Evolutionary conservation across 2,329 filamentous ascomycete genomes (phyloP), one percentile per base, ranked within the genome.

Genomic region (Fusarium liriodendri): DNA sequence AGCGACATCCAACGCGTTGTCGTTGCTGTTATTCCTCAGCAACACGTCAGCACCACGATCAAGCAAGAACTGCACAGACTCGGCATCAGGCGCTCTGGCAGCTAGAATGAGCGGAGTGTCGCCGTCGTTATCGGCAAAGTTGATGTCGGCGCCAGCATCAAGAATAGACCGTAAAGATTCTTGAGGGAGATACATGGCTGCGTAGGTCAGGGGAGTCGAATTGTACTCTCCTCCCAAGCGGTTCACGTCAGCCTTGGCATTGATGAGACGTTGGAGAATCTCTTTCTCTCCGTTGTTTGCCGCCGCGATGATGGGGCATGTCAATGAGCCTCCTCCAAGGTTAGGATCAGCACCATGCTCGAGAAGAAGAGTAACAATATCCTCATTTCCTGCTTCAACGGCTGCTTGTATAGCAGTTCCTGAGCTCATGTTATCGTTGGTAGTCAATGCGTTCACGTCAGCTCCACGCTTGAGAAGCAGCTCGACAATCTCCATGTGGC

Each of bases 371-470:
- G 76, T 69, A 14, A 84, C 84, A 11, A 85, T 82, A 4, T 84
- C 81, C 0, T 60, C 66, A 35, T 79, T 76, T 4, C 83, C 79
- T 1, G 78, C 77, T 50, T 84, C 82, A 40, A 80, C 81, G 0
- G 84, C 84, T 0, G 78, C 84, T 62, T 86, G 84, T 1, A 86
- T 73, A 1, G 84, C 84, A 6, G 83, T 85, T 6, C 82, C 80
- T 2, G 77, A 73, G 1, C 66, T 40, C 63, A 84, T 82, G 20
- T 79, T 77, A 2, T 76, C 8, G 7, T 74, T 55, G 10, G 45
- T 66, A 6, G 81, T 80, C 11, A 72, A 76, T 2, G 81, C 80
- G 59, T 85, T 81, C 11, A 82, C 78, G 25, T 83, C 70, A 9
- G 83, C 83, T 14, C 81, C 82, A 7, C 74, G 77, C 1, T 79